phyloP scores from a whole-genome alignment of 768 basidiomycete species.

The Leucosporidium yakuticum region DNA sequence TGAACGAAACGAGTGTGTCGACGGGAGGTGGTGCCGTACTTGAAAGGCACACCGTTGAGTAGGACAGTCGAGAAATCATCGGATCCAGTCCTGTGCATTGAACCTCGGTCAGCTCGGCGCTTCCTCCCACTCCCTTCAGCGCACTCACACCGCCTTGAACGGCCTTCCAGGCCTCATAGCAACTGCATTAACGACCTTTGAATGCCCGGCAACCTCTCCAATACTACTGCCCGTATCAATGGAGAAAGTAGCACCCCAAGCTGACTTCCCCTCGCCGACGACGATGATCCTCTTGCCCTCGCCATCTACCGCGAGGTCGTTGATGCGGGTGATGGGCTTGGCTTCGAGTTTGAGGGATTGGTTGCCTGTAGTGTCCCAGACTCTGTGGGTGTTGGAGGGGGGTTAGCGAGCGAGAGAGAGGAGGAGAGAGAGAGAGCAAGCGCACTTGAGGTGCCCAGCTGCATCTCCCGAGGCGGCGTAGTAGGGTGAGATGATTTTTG shows the following conservation, averaged over 20 bases:
- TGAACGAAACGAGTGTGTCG: constrained; percentile 89
- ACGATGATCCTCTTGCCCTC: constrained; percentile 91
- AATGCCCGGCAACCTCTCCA: constrained; percentile 82
- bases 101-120: neutral
- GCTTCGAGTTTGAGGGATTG: constrained; percentile 52
- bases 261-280: constrained; percentile 71
- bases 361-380: constrained; percentile 90
- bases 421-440: neutral
- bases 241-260: constrained; percentile 43
- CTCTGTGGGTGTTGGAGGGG: constrained; percentile 23
- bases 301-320: constrained; percentile 91
- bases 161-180: constrained; percentile 23
- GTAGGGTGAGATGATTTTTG: constrained; percentile 54
- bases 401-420: neutral
- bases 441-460: constrained; percentile 55
- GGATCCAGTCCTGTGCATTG: constrained; percentile 20
- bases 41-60: constrained; percentile 65
- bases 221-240: constrained; percentile 51
- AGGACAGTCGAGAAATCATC: constrained; percentile 28
- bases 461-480: constrained; percentile 89
- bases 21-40: constrained; percentile 49
- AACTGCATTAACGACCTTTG: constrained; percentile 53
- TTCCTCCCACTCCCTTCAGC: no score
- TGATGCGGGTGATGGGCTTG: constrained; percentile 42
- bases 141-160: constrained; percentile 23